These are phyloP conservation scores for Sphaerulina musiva DNA, from an alignment of 2,329 filamentous ascomycete genomes.

Conservation along the genomic window DNA sequence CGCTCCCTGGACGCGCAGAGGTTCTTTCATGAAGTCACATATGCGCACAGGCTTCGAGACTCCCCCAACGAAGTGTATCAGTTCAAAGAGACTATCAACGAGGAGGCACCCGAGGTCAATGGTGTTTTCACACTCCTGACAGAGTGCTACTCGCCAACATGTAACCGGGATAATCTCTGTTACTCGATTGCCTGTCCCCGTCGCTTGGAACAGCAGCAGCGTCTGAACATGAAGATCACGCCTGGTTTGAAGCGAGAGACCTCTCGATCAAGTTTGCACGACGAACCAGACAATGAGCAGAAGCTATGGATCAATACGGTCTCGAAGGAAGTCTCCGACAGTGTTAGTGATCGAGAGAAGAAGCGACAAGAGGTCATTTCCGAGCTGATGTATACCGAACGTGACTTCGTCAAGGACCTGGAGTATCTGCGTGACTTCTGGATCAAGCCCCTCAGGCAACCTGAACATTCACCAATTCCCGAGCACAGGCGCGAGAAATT, in stretches of 20 bases:
- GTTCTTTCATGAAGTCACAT: conserved; percentile 98
- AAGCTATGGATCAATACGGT: conserved; percentile 99
- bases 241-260: conserved; percentile 72
- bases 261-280: conserved; percentile 67
- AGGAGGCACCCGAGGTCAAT: conserved; percentile 78
- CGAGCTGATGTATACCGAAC: conserved; percentile 96
- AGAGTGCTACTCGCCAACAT: conserved; percentile 97
- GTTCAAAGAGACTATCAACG: conserved; percentile 86
- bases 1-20: conserved; percentile 94
- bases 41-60: conserved; percentile 90
- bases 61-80: conserved; percentile 94
- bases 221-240: conserved; percentile 87
- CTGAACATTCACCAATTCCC: conserved; percentile 75
- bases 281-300: conserved; percentile 82
- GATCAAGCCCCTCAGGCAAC: conserved; percentile 83
- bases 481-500: conserved; percentile 81
- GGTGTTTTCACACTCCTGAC: conserved; percentile 94
- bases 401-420: conserved; percentile 97
- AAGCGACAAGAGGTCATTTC: conserved; percentile 98
- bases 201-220: conserved; percentile 86
- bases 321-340: conserved; percentile 86
- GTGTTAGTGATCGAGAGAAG: conserved; percentile 83
- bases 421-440: conserved; percentile 98
- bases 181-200: conserved; percentile 97
- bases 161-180: conserved; percentile 87